A percentile compares a stretch with the other conserved stretches of the same genome.
These are phyloP conservation scores for Claviceps purpurea DNA, from an alignment of 2,329 filamentous ascomycete species.

Conservation along the genomic window DNA sequence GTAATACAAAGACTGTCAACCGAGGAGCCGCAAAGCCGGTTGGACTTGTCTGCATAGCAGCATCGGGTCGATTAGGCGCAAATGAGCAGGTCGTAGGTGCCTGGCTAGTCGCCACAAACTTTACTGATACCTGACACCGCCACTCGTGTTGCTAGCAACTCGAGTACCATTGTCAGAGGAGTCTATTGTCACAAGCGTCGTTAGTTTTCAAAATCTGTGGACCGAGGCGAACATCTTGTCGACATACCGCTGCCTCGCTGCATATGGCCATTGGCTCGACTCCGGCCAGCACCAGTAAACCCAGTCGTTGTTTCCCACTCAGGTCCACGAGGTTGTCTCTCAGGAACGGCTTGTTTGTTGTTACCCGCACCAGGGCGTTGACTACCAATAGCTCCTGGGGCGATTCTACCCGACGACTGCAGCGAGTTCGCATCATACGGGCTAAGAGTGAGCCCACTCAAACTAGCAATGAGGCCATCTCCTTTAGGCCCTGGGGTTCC, in stretches of 20 bases:
- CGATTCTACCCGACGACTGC: conserved; percentile 26
- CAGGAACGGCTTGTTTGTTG: conserved; percentile 33
- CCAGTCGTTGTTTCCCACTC: conserved; percentile 44
- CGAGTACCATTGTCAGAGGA: conserved; percentile 30
- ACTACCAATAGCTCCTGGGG: conserved; percentile 51
- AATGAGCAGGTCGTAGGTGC: not conserved
- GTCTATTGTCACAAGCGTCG: conserved; percentile 14
- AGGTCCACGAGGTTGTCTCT: conserved; percentile 51
- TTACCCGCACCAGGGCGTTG: conserved; percentile 43
- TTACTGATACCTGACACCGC: conserved; percentile 24
- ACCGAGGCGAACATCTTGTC: not conserved
- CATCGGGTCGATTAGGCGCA: not conserved
- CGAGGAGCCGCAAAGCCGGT: not conserved
- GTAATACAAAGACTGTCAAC: conserved; percentile 4
- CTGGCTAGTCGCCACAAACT: conserved; percentile 3
- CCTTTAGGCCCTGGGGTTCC: conserved; percentile 26
- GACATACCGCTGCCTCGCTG: conserved; percentile 47
- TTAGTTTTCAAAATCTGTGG: not conserved
- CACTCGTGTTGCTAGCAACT: conserved; percentile 21
- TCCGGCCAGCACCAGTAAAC: conserved; percentile 36
- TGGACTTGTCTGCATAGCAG: not conserved
- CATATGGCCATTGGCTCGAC: conserved; percentile 46
- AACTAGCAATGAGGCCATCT: conserved; percentile 31
- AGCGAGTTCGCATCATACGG: conserved; percentile 33
- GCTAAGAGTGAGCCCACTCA: conserved; percentile 38